Evolutionary conservation across 2,329 filamentous ascomycete species (phyloP).

Genomic region (Hysterium pulicare): DNA sequence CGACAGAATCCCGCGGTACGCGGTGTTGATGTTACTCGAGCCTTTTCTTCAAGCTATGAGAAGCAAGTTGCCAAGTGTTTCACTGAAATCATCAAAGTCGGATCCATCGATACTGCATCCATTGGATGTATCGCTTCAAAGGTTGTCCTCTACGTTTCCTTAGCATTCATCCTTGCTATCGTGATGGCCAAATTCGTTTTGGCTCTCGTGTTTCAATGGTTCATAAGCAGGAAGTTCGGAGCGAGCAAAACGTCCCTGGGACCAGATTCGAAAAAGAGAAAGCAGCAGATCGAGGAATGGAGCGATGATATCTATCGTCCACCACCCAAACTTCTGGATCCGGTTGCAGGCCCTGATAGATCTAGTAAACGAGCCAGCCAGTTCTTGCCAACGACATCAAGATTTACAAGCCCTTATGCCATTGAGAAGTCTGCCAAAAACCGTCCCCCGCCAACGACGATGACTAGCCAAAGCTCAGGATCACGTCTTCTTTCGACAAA

Average conservation of each 20-base stretch:
- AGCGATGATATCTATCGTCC: constrained; percentile 95
- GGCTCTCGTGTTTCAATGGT: constrained; percentile 93
- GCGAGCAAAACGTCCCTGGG: constrained; percentile 79
- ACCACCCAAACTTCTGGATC: constrained; percentile 75
- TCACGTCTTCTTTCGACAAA: constrained; percentile 66
- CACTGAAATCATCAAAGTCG: constrained; percentile 91
- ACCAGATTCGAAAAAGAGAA: constrained; percentile 74
- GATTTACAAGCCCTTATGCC: constrained; percentile 88
- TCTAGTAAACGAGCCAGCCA: constrained; percentile 75
- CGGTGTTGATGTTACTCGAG: constrained; percentile 84
- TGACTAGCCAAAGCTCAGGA: constrained; percentile 83
- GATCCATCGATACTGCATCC: constrained; percentile 90
- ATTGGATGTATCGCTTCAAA: constrained; percentile 97
- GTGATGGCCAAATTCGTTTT: constrained; percentile 84
- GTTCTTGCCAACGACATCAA: constrained; percentile 88
- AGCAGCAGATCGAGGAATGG: constrained; percentile 96
- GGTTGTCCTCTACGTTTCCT: constrained; percentile 90
- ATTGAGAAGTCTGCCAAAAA: constrained; percentile 58
- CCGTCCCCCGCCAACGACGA: constrained; percentile 72
- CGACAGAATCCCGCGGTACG: constrained; percentile 67
- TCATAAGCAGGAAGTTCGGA: constrained; percentile 81
- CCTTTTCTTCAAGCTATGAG: constrained; percentile 74
- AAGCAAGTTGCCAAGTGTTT: constrained; percentile 84
- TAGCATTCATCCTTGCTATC: constrained; percentile 87
- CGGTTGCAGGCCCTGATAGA: constrained; percentile 62